phyloP scores from a whole-genome alignment of 108 stramenopile genomes.

The Chaetoceros tenuissimus region DNA sequence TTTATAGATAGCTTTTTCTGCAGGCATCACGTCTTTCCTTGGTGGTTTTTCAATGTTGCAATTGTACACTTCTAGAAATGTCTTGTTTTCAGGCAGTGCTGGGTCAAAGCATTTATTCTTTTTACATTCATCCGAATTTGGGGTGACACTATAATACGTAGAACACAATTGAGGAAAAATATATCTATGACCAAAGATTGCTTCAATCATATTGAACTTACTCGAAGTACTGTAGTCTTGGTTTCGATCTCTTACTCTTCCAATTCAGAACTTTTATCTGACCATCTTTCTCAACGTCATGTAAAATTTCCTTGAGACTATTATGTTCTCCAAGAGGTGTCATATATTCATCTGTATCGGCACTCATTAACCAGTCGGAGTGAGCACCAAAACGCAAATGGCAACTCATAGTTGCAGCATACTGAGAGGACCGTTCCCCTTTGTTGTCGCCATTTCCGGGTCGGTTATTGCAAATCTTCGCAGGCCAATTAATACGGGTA shows the following conservation, averaged over 20 bases:
- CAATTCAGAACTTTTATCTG: constrained; percentile 18
- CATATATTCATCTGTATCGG: constrained; percentile 84
- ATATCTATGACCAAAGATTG: constrained; percentile 3
- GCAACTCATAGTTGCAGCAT: constrained; percentile 80
- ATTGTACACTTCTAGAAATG: constrained; percentile 78
- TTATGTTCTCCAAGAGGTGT: constrained; percentile 48
- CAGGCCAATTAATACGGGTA: constrained; percentile 69
- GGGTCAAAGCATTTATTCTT: constrained; percentile 39
- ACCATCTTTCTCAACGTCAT: constrained; percentile 22
- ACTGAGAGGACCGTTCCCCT: constrained; percentile 80
- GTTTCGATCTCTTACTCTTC: constrained; percentile 12
- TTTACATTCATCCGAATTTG: background rate
- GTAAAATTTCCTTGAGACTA: constrained; percentile 28
- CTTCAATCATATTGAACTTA: constrained; percentile 11
- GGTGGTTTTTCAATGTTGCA: constrained; percentile 70
- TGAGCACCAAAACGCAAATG: constrained; percentile 77
- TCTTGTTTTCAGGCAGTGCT: constrained; percentile 39
- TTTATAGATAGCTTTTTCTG: constrained; percentile 69
- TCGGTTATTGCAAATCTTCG: constrained; percentile 77
- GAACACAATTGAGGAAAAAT: background rate
- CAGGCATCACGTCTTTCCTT: constrained; percentile 60
- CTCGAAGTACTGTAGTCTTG: constrained; percentile 15
- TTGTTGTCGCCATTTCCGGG: constrained; percentile 59
- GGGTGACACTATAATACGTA: background rate
- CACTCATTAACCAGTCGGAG: constrained; percentile 71